Evolutionary conservation across 257 asterid genomes (phyloP).

Genomic region (Solanum pennellii): DNA sequence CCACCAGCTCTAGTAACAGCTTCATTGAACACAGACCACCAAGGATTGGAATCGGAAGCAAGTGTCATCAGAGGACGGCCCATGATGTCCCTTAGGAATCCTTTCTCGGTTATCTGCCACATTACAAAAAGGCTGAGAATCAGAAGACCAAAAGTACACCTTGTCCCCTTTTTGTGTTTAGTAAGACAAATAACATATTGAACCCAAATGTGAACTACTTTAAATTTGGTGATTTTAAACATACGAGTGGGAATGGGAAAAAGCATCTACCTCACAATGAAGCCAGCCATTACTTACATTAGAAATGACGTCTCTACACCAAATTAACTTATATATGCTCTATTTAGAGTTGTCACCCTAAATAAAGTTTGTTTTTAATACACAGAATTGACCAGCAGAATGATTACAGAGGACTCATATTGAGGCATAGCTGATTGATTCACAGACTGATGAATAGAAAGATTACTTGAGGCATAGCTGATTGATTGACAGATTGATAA

Average conservation of each 20-base stretch:
- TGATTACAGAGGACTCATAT: neutral
- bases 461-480: neutral
- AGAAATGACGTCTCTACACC: neutral
- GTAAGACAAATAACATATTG: neutral
- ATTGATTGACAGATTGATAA: neutral
- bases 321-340: neutral
- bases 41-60: slow-evolving; percentile 66
- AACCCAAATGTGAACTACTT: neutral
- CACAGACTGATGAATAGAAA: neutral
- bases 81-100: slow-evolving; percentile 46
- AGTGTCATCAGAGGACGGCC: slow-evolving; percentile 72
- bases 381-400: neutral
- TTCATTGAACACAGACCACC: slow-evolving; percentile 76
- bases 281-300: neutral
- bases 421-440: neutral
- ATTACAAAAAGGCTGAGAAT: neutral
- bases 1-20: slow-evolving; percentile 73
- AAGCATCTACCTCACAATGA: neutral
- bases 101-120: slow-evolving; percentile 60
- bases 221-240: neutral
- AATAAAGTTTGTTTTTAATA: neutral
- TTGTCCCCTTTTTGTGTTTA: neutral
- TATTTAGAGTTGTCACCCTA: neutral
- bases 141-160: neutral
- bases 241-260: neutral